Base-by-base conservation (phyloP, 2,329 filamentous ascomycete species). In the Monosporascus sp. region DNA sequence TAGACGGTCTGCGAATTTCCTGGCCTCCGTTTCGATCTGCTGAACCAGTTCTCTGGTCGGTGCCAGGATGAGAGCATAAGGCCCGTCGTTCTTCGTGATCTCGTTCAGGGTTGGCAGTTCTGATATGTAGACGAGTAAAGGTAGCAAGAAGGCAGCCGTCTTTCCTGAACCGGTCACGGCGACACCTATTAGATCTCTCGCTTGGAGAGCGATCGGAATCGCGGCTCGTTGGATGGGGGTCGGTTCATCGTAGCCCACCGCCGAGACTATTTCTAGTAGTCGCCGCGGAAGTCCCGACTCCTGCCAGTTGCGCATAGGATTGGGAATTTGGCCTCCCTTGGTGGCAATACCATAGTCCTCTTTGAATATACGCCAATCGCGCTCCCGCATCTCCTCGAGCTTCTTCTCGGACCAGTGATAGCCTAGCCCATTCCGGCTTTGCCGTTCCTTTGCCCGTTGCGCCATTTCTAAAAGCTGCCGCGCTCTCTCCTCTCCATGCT, bases 341-440 rank as follows among this genome's bases (percentile, higher is more conserved):
- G 91, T 97, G 41, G 87, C 81, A 68, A 99, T 99, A 63, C 94
- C 95, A 75, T 96, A 97, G 72, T 99, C 92, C 71, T 97, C 94
- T 74, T 97, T 99, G 84, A 99, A 97, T 63, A 99, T 97, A 67
- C 94, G 89, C 94, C 94, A 99, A 72, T 99, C 94, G 69, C 94
- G 82, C 73, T 97, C 92, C 57, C 90, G 89, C 94, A 99, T 99
- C 64, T 96, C 89, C 15, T 89, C 85, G 57, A 97, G 76, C 57
- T 80, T 82, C 83, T 99, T 99, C 68, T 97, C 90, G 52, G 89
- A 91, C 94, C 94, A 99, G 72, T 96, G 91, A 70, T 92, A 92
- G 63, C 95, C 92, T 53, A 96, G 78, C 36, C 86, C 87, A 58
- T 87, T 90, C 57, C 88, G 82, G 56, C 80, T 78, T 11, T 85